Evolutionary conservation across 345 rosid genomes (phyloP), one percentile per base, ranked within the genome.

Genomic region (Ricinus communis): DNA sequence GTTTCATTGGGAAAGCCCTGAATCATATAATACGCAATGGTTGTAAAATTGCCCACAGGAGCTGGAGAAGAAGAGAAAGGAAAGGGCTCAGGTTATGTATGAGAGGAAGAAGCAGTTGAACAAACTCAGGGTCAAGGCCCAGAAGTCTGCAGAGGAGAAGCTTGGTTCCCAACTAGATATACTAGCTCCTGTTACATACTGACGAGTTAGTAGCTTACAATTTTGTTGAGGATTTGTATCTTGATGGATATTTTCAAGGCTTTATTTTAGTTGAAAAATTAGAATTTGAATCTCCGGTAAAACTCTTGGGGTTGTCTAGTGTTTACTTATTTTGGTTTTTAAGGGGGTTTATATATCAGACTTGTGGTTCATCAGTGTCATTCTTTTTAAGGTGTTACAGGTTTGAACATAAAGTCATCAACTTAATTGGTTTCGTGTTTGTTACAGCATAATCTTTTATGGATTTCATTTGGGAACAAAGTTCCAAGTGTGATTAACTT

Each of bases 1-100:
- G n/a, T n/a, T n/a, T n/a, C n/a, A n/a, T n/a, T n/a, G n/a, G n/a
- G n/a, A n/a, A n/a, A n/a, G n/a, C n/a, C n/a, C n/a, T n/a, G n/a
- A n/a, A n/a, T n/a, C n/a, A n/a, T n/a, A n/a, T n/a, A n/a, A n/a
- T n/a, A n/a, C n/a, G n/a, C n/a, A n/a, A n/a, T 47, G 16, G 33
- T 18, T 2, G 4, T 41, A 5, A 57, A 52, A 5, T 53, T 52
- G 25, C 24, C 57, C 25, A 30, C 80, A 87, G 97, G 97, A 92
- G 67, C 80, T 90, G 4, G 97, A 92, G 86, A 82, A 78, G 60
- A 90, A 86, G 94, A 90, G 96, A 72, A 90, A 92, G 85, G 96
- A 90, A 62, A 90, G 81, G 76, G 61, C 92, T 61, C 86, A 85
- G 77, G 73, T 83, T 28, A 72, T 61, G 1, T 92, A 90, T 36